Evolutionary conservation across 2,329 filamentous ascomycete genomes (phyloP).

Genomic region (Sporothrix pallida): DNA sequence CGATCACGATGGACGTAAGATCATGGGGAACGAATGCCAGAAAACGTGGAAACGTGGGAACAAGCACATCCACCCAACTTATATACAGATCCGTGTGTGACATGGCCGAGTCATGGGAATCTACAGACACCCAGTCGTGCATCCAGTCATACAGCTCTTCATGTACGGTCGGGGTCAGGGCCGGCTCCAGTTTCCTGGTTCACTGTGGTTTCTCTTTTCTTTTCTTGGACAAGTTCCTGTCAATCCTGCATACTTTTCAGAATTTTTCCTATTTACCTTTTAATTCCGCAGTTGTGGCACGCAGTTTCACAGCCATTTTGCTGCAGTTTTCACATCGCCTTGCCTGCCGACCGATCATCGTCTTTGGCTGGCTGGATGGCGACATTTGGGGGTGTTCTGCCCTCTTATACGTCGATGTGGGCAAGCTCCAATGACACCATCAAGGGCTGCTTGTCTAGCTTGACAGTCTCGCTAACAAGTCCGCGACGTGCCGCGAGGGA

Average conservation of each 20-base stretch:
- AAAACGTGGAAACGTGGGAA: background rate
- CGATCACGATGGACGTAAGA: background rate
- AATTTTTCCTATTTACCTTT: background rate
- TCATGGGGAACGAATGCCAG: background rate
- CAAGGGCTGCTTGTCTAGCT: background rate
- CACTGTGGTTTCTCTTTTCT: background rate
- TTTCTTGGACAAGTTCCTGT: background rate
- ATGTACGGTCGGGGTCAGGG: background rate
- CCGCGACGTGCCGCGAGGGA: conserved; percentile 12
- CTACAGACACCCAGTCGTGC: background rate
- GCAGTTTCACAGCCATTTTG: background rate
- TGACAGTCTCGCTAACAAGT: background rate
- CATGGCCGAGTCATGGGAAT: background rate
- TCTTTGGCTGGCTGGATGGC: conserved; percentile 22
- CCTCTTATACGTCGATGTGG: background rate
- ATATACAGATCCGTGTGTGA: background rate
- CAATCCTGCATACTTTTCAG: background rate
- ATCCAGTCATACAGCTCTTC: background rate
- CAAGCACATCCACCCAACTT: background rate
- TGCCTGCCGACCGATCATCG: background rate
- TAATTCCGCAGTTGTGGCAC: background rate
- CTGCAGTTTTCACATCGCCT: background rate
- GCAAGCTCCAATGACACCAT: conserved; percentile 22
- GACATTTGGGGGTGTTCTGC: background rate
- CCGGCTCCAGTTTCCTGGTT: conserved; percentile 7